Evolutionary conservation across 1,139 yeast genomes (phyloP), one percentile per base, ranked within the genome.

Genomic region (Spathaspora sp.): DNA sequence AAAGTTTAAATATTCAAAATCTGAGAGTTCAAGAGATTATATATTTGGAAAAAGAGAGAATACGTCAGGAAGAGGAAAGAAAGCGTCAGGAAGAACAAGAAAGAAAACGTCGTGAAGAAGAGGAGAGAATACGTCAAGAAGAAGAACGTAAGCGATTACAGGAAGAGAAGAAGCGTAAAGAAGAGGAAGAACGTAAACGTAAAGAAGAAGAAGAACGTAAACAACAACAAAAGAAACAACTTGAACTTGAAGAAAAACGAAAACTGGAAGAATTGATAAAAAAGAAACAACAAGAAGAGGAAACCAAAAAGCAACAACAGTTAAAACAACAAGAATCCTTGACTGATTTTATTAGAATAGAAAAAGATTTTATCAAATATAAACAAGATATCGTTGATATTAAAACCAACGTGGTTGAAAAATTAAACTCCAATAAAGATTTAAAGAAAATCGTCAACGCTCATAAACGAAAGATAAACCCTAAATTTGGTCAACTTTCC

Each of bases 401-500:
- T 50, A 88, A 89, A 56, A 53, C 57, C 1, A 70, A 76, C 20
- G 75, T 91, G 33, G 84, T 80, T 7, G 72, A 67, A 34, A 73
- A 71, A 34, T 76, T 84, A 5, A 60, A 60, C 45, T 51, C 53
- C 7, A 68, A 82, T 48, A 68, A 72, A 26, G 76, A 70, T 18
- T 59, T 75, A 42, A 74, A 78, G 51, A 72, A 71, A 49, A 65
- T 64, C 16, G 68, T 76, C 23, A 75, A 77, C 25, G 64, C 59
- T 61, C 65, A 55, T 45, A 85, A 86, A 59, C 73, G 97, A 45
- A 82, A 84, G 56, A 80, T 93, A 54, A 89, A 89, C 57, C 95
- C 97, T 4, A 86, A 85, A 58, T 82, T 95, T 54, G 98, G 99
- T 10, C 98, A 93, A 66, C 71, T 95, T 49, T 89, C 97, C 1